Evolutionary conservation across 768 basidiomycete genomes (phyloP).

Genomic region (Pleurotus pulmonarius): DNA sequence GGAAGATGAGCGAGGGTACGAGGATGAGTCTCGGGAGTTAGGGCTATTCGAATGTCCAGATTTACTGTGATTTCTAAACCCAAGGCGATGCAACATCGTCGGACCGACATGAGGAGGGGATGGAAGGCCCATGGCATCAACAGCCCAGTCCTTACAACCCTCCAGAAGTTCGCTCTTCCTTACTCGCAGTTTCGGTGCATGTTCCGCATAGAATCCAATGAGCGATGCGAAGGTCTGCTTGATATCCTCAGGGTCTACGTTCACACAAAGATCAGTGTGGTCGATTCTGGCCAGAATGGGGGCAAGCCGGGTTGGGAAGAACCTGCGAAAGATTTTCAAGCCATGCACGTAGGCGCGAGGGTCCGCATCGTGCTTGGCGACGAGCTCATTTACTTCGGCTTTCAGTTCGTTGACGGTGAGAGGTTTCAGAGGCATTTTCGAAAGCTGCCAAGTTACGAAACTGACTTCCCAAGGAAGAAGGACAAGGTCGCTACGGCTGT

Average conservation of each 20-base stretch:
- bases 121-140: conserved; percentile 48
- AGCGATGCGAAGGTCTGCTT: conserved; percentile 60
- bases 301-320: conserved; percentile 12
- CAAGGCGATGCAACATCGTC: conserved; percentile 40
- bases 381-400: conserved; percentile 41
- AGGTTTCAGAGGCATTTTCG: conserved; percentile 65
- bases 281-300: conserved; percentile 24
- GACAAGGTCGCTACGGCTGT: conserved; percentile 75
- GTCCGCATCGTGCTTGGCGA: conserved; percentile 43
- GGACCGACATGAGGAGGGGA: conserved; percentile 48
- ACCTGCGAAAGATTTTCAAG: conserved; percentile 3
- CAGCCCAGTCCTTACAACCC: conserved; percentile 61
- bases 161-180: conserved; percentile 40
- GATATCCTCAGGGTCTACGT: conserved; percentile 47
- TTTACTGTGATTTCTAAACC: conserved; percentile 19
- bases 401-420: conserved; percentile 45
- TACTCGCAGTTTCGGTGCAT: conserved; percentile 43
- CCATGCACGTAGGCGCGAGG: conserved; percentile 22
- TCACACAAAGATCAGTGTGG: conserved; percentile 22
- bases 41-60: too few relatives aligned
- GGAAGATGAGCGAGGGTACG: too few relatives aligned
- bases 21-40: too few relatives aligned
- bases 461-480: conserved; percentile 75
- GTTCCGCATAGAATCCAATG: conserved; percentile 69
- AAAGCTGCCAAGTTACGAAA: conserved; percentile 60